Base-by-base conservation (phyloP, 768 basidiomycete species). In the Ephemerocybe angulata region DNA sequence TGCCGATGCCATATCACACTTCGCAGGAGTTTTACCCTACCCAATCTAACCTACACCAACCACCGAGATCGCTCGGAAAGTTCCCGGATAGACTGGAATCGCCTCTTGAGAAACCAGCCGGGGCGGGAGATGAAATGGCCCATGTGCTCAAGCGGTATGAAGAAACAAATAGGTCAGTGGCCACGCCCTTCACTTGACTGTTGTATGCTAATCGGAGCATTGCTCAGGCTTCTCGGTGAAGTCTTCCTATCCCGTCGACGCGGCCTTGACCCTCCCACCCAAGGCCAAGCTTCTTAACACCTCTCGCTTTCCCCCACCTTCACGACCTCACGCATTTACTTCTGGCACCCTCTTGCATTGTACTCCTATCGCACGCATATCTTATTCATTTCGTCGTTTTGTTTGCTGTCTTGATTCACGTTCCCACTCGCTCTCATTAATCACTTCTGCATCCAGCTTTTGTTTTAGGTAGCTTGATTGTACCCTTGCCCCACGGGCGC, bases 211-310 rank as follows among this genome's bases (percentile, higher is more conserved):
- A 40, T 48, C 47, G 30, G 57, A 33, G 22, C 15, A 19, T 44
- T 30, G 33, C 6, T 50, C 60, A 90, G 89, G 65, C 63, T 84
- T 10, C 66, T 91, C 37, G 82, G 87, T 31, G 82, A 80, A 1
- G 66, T 87, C 40, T 83, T 90, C 61, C 77, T 89, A 47, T 84
- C 77, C 49, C 81, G 88, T 38, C 77, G 81, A 63, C 73, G 73
- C 30, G 67, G 76, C 70, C 57, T 68, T 67, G 41, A 65, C 73
- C 48, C 64, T 72, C 38, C 67, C 50, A 12, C 52, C 53, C 29
- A 19, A 35, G 33, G 47, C 42, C 40, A 54, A 27, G 31, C 28
- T 21, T 40, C 47, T 56, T 35, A 58, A 37, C 50, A 29, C 30
- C 42, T 24, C 24, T 35, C 25, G 38, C 24, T 42, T 11, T 10